phyloP scores from a whole-genome alignment of 2,329 filamentous ascomycete genomes.

The Tolypocladium nubicola region DNA sequence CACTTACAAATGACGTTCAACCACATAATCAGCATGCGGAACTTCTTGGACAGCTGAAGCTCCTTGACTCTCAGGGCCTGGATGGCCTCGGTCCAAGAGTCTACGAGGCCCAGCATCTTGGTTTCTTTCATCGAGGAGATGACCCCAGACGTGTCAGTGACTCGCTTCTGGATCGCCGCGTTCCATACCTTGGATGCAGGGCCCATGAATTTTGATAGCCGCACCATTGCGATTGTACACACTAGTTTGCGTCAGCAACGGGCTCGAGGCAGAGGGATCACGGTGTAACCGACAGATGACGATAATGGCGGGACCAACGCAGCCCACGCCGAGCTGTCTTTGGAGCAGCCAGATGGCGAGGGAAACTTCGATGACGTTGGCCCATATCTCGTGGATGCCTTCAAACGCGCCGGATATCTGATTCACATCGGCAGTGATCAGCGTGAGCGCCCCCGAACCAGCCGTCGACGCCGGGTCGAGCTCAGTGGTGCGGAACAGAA shows the following conservation, averaged over 20 bases:
- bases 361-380: conserved; percentile 27
- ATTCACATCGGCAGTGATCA: conserved; percentile 35
- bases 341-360: conserved; percentile 35
- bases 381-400: conserved; percentile 31
- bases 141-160: conserved; percentile 16
- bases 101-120: conserved; percentile 18
- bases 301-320: conserved; percentile 31
- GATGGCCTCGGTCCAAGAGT: conserved; percentile 8
- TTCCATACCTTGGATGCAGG: conserved; percentile 10
- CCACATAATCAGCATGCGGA: conserved; percentile 9
- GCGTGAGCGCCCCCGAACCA: conserved; percentile 26
- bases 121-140: conserved; percentile 18
- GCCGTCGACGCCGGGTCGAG: conserved; percentile 16
- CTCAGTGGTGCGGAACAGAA: conserved; percentile 15
- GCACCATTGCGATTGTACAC: conserved; percentile 3
- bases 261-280: neutral
- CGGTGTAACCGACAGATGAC: conserved; percentile 5
- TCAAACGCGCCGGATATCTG: conserved; percentile 23
- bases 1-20: conserved; percentile 10
- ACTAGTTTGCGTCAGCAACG: conserved; percentile 1
- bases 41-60: conserved; percentile 10
- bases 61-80: conserved; percentile 9
- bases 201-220: conserved; percentile 5
- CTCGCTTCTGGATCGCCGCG: conserved; percentile 16
- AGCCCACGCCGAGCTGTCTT: conserved; percentile 31